A percentile compares a stretch with the other conserved stretches of the same genome.
Conservation (phyloP, 2,329 filamentous ascomycete genomes). For the Talaromyces marneffei region DNA sequence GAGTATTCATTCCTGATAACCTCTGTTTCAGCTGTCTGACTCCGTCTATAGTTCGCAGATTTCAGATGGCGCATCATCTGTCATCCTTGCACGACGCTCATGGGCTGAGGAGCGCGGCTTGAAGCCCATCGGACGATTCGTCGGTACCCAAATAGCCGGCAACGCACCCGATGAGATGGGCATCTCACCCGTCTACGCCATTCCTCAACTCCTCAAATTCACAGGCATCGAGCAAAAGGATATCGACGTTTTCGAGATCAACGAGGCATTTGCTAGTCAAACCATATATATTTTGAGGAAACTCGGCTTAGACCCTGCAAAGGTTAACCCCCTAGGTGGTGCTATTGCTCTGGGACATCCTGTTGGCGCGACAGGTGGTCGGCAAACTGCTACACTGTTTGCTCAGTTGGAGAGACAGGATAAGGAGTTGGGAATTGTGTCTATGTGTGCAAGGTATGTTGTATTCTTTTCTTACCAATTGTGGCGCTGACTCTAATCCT, state of each 20-base stretch:
- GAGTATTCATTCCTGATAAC: neutral
- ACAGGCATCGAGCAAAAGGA: slow-evolving; percentile 70
- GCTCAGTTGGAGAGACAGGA: slow-evolving; percentile 71
- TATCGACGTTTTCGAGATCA: slow-evolving; percentile 82
- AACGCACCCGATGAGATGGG: slow-evolving; percentile 91
- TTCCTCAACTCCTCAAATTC: slow-evolving; percentile 71
- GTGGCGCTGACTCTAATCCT: neutral
- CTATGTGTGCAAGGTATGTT: slow-evolving; percentile 64
- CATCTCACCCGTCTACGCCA: slow-evolving; percentile 55
- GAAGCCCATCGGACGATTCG: slow-evolving; percentile 85
- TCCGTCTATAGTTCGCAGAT: slow-evolving; percentile 21
- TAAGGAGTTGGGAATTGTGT: slow-evolving; percentile 82
- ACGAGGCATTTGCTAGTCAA: slow-evolving; percentile 95
- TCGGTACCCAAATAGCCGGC: slow-evolving; percentile 79
- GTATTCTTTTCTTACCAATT: neutral
- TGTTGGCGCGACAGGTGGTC: slow-evolving; percentile 74
- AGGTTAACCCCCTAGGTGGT: slow-evolving; percentile 84
- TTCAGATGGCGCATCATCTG: slow-evolving; percentile 58
- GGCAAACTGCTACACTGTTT: slow-evolving; percentile 85
- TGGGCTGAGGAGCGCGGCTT: slow-evolving; percentile 75
- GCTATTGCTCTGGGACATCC: slow-evolving; percentile 87
- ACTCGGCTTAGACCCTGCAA: slow-evolving; percentile 52
- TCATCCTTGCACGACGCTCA: slow-evolving; percentile 86
- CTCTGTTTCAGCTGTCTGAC: neutral
- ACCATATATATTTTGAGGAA: slow-evolving; percentile 81